These are phyloP conservation scores for Tolypocladium pustulatum DNA, from an alignment of 2,329 filamentous ascomycete genomes.

Conservation along the genomic window DNA sequence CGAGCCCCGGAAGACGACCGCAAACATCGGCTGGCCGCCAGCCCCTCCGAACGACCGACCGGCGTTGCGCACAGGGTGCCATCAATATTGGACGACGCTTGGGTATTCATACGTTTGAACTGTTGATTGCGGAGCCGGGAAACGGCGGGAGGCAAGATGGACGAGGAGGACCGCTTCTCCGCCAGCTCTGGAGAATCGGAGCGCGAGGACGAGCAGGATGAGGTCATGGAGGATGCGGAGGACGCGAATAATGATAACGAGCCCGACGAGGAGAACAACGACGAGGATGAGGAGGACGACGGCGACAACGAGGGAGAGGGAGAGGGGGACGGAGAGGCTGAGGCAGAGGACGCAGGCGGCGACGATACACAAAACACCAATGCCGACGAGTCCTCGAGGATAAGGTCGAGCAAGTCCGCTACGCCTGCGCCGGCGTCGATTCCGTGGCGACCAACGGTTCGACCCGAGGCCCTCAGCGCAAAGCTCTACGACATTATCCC, in stretches of 20 bases:
- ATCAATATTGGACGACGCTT: neutral
- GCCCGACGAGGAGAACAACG: conserved; percentile 21
- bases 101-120: neutral
- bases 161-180: conserved; percentile 21
- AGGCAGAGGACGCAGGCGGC: conserved; percentile 23
- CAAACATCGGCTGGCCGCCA: neutral
- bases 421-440: conserved; percentile 14
- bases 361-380: conserved; percentile 14
- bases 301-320: conserved; percentile 26
- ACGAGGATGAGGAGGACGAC: conserved; percentile 35
- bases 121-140: neutral
- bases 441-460: conserved; percentile 47
- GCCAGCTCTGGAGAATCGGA: conserved; percentile 22
- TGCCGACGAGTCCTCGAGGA: conserved; percentile 8
- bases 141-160: conserved; percentile 10
- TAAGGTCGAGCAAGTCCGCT: conserved; percentile 13
- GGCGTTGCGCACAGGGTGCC: neutral
- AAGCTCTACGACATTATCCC: conserved; percentile 87
- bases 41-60: neutral
- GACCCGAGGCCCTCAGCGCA: conserved; percentile 69
- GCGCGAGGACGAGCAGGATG: conserved; percentile 38
- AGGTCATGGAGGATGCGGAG: conserved; percentile 44
- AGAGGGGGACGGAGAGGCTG: conserved; percentile 26
- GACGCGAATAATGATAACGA: conserved; percentile 26
- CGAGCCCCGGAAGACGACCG: neutral